These are phyloP conservation scores for Camellia granthamiana DNA, from an alignment of 148 eudicot genomes.

Conservation along the genomic window DNA sequence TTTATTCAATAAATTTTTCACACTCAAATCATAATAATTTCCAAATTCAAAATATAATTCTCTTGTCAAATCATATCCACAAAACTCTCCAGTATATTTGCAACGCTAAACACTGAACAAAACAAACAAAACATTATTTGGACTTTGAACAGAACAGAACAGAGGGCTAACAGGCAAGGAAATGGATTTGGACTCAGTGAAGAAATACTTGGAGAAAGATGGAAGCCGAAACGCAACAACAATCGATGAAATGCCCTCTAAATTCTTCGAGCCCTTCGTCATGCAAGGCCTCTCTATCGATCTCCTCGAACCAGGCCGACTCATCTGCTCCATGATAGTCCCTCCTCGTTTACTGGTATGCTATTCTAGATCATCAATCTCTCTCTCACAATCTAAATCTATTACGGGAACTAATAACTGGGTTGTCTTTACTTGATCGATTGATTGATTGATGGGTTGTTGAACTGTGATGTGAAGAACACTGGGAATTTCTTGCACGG, in stretches of 20 bases:
- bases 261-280: constrained; percentile 63
- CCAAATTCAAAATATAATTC: too few species aligned
- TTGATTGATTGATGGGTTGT: not conserved
- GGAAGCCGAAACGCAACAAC: constrained; percentile 33
- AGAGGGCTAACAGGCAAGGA: not conserved
- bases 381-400: not conserved
- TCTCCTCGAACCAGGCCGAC: constrained; percentile 54
- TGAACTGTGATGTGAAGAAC: constrained; percentile 33
- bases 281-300: constrained; percentile 47
- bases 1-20: too few species aligned
- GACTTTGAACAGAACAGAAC: too few species aligned
- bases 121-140: too few species aligned
- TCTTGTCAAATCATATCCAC: too few species aligned
- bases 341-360: constrained; percentile 67
- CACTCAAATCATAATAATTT: too few species aligned
- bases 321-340: constrained; percentile 68
- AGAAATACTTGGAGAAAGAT: constrained; percentile 50
- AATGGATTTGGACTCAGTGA: constrained; percentile 55
- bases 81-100: too few species aligned
- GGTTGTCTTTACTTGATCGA: not conserved
- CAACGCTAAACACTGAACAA: too few species aligned
- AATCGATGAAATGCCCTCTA: constrained; percentile 51
- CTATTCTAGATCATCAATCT: not conserved
- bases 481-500: constrained; percentile 71
- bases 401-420: not conserved